phyloP scores from a whole-genome alignment of 2,329 filamentous ascomycete genomes.

The Aspergillus novofumigatus region DNA sequence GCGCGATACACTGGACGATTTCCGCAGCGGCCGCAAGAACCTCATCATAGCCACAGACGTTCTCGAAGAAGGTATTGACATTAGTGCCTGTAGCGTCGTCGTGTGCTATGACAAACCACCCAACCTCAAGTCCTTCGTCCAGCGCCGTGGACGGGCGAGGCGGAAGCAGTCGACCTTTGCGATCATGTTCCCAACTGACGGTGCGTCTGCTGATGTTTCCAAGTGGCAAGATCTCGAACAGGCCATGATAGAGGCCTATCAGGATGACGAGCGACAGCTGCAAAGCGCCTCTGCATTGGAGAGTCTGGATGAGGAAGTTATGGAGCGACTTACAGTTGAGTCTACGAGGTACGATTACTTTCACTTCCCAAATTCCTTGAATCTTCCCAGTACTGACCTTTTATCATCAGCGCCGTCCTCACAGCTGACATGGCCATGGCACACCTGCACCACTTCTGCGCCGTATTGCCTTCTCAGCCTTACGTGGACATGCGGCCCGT shows the following conservation, averaged over 20 bases:
- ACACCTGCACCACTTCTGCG: slow-evolving; percentile 83
- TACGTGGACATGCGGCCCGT: slow-evolving; percentile 65
- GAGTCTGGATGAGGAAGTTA: slow-evolving; percentile 38
- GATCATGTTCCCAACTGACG: slow-evolving; percentile 45
- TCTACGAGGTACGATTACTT: slow-evolving; percentile 21
- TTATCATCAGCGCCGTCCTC: slow-evolving; percentile 56
- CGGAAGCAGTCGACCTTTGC: slow-evolving; percentile 52
- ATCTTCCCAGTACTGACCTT: background rate
- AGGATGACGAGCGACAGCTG: slow-evolving; percentile 57
- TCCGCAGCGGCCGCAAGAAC: slow-evolving; percentile 51
- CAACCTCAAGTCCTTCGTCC: slow-evolving; percentile 62
- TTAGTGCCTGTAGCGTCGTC: slow-evolving; percentile 61
- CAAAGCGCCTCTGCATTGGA: slow-evolving; percentile 49
- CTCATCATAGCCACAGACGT: slow-evolving; percentile 57
- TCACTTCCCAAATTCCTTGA: background rate
- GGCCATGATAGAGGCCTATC: slow-evolving; percentile 67
- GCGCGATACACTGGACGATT: slow-evolving; percentile 50
- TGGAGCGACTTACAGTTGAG: slow-evolving; percentile 38
- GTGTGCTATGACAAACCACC: slow-evolving; percentile 60
- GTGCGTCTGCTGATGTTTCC: slow-evolving; percentile 29
- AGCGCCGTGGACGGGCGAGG: slow-evolving; percentile 61
- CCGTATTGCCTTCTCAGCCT: slow-evolving; percentile 50
- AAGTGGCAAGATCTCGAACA: slow-evolving; percentile 66
- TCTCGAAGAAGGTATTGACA: slow-evolving; percentile 59
- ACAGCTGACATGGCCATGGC: slow-evolving; percentile 67